Evolutionary conservation across 768 basidiomycete genomes (phyloP), one percentile per base, ranked within the genome.

Genomic region (Flagelloscypha sp.): DNA sequence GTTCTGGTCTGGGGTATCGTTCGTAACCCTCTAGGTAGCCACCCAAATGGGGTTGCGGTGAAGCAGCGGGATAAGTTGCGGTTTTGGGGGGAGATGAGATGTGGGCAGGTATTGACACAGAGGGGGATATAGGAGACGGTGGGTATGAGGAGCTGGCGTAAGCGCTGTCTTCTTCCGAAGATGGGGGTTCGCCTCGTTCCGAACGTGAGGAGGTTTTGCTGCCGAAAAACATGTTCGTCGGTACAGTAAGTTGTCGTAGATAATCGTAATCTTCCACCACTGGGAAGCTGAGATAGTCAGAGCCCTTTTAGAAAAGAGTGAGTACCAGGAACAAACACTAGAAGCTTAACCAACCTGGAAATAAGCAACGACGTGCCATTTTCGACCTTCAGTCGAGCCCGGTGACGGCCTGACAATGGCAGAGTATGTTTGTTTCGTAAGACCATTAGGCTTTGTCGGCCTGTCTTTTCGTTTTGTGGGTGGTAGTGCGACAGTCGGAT

Each of bases 281-380:
- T 12, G 85, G 84, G 18, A 88, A 65, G 23, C 70, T 68, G 7
- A 66, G 61, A 48, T 82, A 84, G 52, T 84, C 82, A 43, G 72
- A 71, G 9, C 72, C 77, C 82, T 84, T 41, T 37, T 22, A 36
- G 32, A 32, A 36, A 38, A 19, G 10, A 33, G 22, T 23, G 21
- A 28, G 28, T 16, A 25, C 28, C 15, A 20, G 38, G 9, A 31
- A 37, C 36, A 31, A 36, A 43, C 19, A 18, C 37, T 21, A 24
- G 27, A 28, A 24, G 40, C 28, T 31, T 30, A 34, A 48, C 71
- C 52, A 51, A 84, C 82, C 56, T 75, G 74, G 56, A 86, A 85
- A 62, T 86, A 86, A 30, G 83, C 82, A 38, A 84, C 83, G 33
- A 86, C 70, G 59, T 87, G 84, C 84, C 84, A 87, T 68, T 84